Conservation (phyloP, 805 yeast genomes). For the Metahyphopichia silvanorum region DNA sequence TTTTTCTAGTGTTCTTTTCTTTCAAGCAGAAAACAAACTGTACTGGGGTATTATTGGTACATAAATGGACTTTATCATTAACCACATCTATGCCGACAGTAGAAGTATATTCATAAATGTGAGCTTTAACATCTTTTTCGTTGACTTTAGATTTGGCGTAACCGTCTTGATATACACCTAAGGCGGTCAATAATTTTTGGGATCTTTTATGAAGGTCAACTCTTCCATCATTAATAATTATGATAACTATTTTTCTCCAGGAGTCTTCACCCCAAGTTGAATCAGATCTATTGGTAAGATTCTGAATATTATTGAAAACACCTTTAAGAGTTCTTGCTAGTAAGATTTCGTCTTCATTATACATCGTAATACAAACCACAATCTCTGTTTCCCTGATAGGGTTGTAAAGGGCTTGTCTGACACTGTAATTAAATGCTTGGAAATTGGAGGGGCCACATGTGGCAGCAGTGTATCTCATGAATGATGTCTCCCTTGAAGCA, state of each 20-base stretch:
- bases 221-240: slow-evolving; percentile 90
- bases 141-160: slow-evolving; percentile 90
- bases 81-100: slow-evolving; percentile 80
- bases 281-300: slow-evolving; percentile 62
- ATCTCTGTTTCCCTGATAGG: slow-evolving; percentile 83
- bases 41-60: slow-evolving; percentile 70
- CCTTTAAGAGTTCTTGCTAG: slow-evolving; percentile 87
- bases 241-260: slow-evolving; percentile 91
- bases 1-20: slow-evolving; percentile 84
- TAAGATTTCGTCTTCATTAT: slow-evolving; percentile 81
- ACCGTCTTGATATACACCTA: slow-evolving; percentile 94
- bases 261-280: slow-evolving; percentile 91
- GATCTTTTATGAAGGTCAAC: slow-evolving; percentile 76
- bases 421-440: slow-evolving; percentile 57
- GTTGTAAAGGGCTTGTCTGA: slow-evolving; percentile 76
- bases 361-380: slow-evolving; percentile 83
- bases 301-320: slow-evolving; percentile 80
- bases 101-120: slow-evolving; percentile 90
- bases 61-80: slow-evolving; percentile 62
- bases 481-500: slow-evolving; percentile 61
- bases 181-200: slow-evolving; percentile 73
- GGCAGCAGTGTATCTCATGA: slow-evolving; percentile 91
- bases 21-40: slow-evolving; percentile 88
- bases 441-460: slow-evolving; percentile 87
- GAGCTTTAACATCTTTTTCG: slow-evolving; percentile 76